Evolutionary conservation across 2,329 filamentous ascomycete genomes (phyloP), one percentile per base, ranked within the genome.

Genomic region (Drechslerella coelobrocha): DNA sequence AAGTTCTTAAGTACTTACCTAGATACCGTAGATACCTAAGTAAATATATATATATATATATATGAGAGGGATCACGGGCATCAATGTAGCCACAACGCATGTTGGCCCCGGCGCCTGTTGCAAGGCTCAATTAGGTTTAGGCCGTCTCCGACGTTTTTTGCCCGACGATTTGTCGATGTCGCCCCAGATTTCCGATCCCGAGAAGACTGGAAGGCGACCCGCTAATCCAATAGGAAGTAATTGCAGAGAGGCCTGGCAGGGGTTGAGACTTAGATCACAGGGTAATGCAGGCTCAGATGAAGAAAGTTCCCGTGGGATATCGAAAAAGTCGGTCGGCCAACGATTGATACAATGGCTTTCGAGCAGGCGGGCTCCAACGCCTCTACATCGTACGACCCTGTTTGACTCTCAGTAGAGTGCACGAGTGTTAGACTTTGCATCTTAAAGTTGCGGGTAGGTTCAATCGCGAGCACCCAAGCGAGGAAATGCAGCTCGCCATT

Each of bases 391-490:
- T 39, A 14, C 34, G 34, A 34, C 54, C 60, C 68, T 54, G 68
- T 53, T 65, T 86, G 86, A 84, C 84, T 86, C 84, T 86, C 84
- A 83, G 84, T 87, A 88, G 86, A 88, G 85, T 85, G 85, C 87
- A 83, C n/a, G n/a, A n/a, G n/a, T n/a, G n/a, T n/a, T n/a, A 86
- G 85, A 87, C 86, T 88, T 85, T 82, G 81, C 81, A 79, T 79
- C 78, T 79, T 77, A 79, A 79, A 78, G 78, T 78, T 79, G 78
- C 77, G 78, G 78, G 78, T 79, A 39, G 4, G 34, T 39, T 6
- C 12, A 14, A 39, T n/a, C n/a, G n/a, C n/a, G n/a, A n/a, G n/a
- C n/a, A 39, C 3, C 17, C 34, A 39, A 39, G 34, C 34, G 34
- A 39, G 34, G 2, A n/a, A 39, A 14, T 10, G 12, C 12, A n/a